Evolutionary conservation across 306 rosid species (phyloP), one percentile per base, ranked within the genome.

Genomic region (Cajanus cajan): DNA sequence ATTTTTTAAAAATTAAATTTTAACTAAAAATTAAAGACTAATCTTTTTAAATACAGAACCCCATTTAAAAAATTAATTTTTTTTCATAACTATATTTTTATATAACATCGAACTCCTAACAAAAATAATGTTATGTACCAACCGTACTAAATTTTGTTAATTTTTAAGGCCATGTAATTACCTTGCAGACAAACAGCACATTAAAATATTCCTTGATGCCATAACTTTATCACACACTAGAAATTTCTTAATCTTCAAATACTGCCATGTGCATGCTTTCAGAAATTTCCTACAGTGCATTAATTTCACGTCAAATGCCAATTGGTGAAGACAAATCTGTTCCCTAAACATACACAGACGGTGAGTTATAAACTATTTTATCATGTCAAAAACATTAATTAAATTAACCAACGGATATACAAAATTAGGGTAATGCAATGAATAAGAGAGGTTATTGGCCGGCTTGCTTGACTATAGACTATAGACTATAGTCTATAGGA

Each of bases 391-490:
- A 64, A 66, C 59, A 64, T 65, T 77, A 55, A 64, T 65, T 77
- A 55, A 36, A 76, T 10, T 15, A 31, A 78, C 19, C 51, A 51
- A 54, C 15, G 40, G 12, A 79, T 37, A 9, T 33, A 34, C 51
- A 2, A 25, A 73, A 52, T 18, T 18, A 57, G 74, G 31, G 18
- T 37, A 28, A 33, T 8, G 47, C 11, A 39, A 39, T 31, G 54
- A 40, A 13, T 61, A 4, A 34, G 73, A 28, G 22, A 62, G 52
- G 68, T 51, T 54, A 78, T 81, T 77, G 80, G 83, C 67, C 73
- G 85, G 89, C 89, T 86, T 85, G 87, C 88, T 88, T 85, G 90
- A 85, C 87, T 76, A 71, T 59, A 71, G 71, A 6, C 41, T 15
- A 2, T 7, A 28, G 31, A 28, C 31, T 28, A 28, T 28, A 28